Percentiles rank a stretch among this genome's conserved stretches.
phyloP scores from a whole-genome alignment of 148 eudicot genomes.

The Selenicereus undatus region DNA sequence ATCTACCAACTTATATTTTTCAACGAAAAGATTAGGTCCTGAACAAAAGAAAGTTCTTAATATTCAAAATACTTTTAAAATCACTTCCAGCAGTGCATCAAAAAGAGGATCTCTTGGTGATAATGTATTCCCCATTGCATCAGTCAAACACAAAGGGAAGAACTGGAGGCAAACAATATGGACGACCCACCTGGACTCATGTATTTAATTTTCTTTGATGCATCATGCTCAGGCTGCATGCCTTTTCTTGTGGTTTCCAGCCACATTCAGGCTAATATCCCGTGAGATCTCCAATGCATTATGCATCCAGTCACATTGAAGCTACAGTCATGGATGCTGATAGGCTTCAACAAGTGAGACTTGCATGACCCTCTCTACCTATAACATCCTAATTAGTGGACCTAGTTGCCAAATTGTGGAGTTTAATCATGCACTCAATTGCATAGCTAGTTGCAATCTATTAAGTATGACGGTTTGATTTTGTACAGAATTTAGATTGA shows the following conservation, averaged over 20 bases:
- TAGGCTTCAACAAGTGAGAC: neutral
- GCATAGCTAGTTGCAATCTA: neutral
- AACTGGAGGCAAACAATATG: constrained; percentile 6
- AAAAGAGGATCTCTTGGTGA: neutral
- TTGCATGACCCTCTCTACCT: neutral
- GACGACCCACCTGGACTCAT: neutral
- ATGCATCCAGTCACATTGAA: neutral
- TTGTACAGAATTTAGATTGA: too few species aligned
- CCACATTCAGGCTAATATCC: neutral
- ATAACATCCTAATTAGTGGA: neutral
- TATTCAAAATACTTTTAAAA: too few species aligned
- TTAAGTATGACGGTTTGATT: too few species aligned
- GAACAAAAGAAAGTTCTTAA: too few species aligned
- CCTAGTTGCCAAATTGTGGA: neutral
- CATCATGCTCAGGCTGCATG: neutral
- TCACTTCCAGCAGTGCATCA: too few species aligned
- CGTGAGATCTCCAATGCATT: neutral
- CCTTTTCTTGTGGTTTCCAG: neutral
- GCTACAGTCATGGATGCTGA: neutral
- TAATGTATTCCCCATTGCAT: neutral
- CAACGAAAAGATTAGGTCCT: too few species aligned
- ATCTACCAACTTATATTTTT: too few species aligned
- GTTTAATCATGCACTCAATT: neutral
- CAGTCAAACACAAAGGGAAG: constrained; percentile 16
- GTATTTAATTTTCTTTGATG: neutral